Base-by-base conservation (phyloP, 2,329 filamentous ascomycete genomes). In the Fusarium ambrosium region DNA sequence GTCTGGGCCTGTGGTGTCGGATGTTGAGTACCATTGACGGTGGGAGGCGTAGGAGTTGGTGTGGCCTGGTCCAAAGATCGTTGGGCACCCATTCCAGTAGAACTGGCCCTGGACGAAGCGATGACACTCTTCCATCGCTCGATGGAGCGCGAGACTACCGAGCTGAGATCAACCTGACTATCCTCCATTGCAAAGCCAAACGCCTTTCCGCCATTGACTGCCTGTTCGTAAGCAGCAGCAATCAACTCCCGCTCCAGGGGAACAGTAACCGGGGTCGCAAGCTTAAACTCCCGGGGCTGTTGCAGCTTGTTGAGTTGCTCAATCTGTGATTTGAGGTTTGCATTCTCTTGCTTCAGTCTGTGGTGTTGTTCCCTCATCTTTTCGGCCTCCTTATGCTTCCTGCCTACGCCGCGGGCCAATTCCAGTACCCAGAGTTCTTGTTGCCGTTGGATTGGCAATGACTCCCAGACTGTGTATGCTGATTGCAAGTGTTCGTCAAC, bases 401-500 rank as follows among this genome's bases (percentile, higher is more conserved):
- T 83, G 7, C 89, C 89, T 2, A 92, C 85, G 34, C 87, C 86
- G n/a, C 91, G 85, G 0, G 91, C 91, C 43, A 92, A 82, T 79
- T 92, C 90, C 39, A 92, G 79, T 6, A 87, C 82, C 91, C 91
- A 92, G 8, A 92, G 85, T 73, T 92, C 89, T 29, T 86, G 86
- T 62, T 89, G 88, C 24, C 89, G 87, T 39, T 89, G 87, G 3
- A 81, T 74, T 0, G 91, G 83, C 29, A 97, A 85, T 2, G 86
- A 86, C 62, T 90, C 90, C 95, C 95, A 98, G 48, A 94, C 92
- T 8, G 89, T 87, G 80, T 92, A 97, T 1, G 94, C 92, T 16
- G 92, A 90, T n/a, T 93, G 89, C 7, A 98, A 82, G 80, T 98
- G 96, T 68, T 93, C 89, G 45, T 89, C 86, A 36, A 95, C 89